Conservation (phyloP, 805 yeast species). For the Scheffersomyces lignosus region DNA sequence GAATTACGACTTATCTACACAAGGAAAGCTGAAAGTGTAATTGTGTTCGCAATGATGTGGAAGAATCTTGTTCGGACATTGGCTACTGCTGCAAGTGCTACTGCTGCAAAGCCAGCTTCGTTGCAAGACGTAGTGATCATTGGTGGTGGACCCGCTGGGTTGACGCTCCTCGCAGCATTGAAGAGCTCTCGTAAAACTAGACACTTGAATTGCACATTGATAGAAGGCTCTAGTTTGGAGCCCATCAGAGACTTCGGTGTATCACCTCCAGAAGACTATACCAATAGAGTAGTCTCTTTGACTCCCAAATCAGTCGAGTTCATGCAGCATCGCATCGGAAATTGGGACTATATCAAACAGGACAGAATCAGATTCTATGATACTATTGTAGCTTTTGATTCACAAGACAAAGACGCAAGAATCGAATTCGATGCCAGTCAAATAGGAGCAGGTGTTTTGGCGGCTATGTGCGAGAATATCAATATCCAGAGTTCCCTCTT, state of each 20-base stretch:
- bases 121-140: slow-evolving; percentile 74
- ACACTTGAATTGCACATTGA: slow-evolving; percentile 59
- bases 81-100: slow-evolving; percentile 1
- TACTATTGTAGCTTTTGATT: slow-evolving; percentile 83
- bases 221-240: slow-evolving; percentile 70
- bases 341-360: slow-evolving; percentile 66
- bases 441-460: slow-evolving; percentile 43
- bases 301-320: slow-evolving; percentile 78
- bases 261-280: slow-evolving; percentile 50
- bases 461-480: slow-evolving; percentile 85
- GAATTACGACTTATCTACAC: too few relatives aligned
- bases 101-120: slow-evolving; percentile 1
- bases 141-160: slow-evolving; percentile 98
- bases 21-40: too few relatives aligned
- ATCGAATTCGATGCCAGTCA: slow-evolving; percentile 68
- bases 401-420: slow-evolving; percentile 59
- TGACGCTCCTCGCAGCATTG: slow-evolving; percentile 80
- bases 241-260: slow-evolving; percentile 47
- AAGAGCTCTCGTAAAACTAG: slow-evolving; percentile 64
- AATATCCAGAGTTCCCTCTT: slow-evolving; percentile 79
- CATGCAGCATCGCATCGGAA: slow-evolving; percentile 63
- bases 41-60: too few relatives aligned
- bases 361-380: slow-evolving; percentile 82
- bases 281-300: slow-evolving; percentile 81
- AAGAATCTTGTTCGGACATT: neutral